Evolutionary conservation across 2,329 filamentous ascomycete species (phyloP), one percentile per base, ranked within the genome.

Genomic region (Aspergillus novofumigatus): DNA sequence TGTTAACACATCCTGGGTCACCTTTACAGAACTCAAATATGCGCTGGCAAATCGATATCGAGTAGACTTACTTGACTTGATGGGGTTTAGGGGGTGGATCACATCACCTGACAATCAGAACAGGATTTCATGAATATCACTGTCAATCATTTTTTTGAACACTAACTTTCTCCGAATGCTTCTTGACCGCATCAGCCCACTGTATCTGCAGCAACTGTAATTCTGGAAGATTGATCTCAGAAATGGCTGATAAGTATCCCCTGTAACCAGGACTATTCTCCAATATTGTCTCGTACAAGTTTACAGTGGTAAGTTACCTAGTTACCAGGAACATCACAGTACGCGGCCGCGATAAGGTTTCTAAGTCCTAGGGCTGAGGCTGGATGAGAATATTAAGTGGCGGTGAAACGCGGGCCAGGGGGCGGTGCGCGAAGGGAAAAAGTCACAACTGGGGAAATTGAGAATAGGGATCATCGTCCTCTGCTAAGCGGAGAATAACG

Each of bases 341-440:
- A 35, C 11, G 3, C 6, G 17, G 17, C 21, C n/a, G 10, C 20
- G 21, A 23, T 51, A 51, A 41, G 35, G 49, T 35, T 41, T 21
- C n/a, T 41, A 41, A 51, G 49, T 25, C 8, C 20, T 8, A 51
- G n/a, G 49, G 49, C 51, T 69, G 68, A 69, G 67, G 68, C 64
- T 69, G 62, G 61, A 57, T 60, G 49, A 14, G 10, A 14, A 14
- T 26, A 47, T 26, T 47, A 59, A 53, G 67, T 71, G 68, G 68
- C 69, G 70, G 69, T 69, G 67, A 65, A 62, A 62, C 49, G 23
- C 44, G 53, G 54, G 51, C 52, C 65, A 21, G 11, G 61, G 59
- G 67, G 67, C 66, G 68, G 69, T 71, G 67, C 67, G 50, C 51
- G 42, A 56, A 65, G 57, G 62, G 59, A 58, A 41, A 53, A 58